These are phyloP conservation scores for Penicillium manginii DNA, from an alignment of 495 filamentous ascomycete species.

Conservation along the genomic window DNA sequence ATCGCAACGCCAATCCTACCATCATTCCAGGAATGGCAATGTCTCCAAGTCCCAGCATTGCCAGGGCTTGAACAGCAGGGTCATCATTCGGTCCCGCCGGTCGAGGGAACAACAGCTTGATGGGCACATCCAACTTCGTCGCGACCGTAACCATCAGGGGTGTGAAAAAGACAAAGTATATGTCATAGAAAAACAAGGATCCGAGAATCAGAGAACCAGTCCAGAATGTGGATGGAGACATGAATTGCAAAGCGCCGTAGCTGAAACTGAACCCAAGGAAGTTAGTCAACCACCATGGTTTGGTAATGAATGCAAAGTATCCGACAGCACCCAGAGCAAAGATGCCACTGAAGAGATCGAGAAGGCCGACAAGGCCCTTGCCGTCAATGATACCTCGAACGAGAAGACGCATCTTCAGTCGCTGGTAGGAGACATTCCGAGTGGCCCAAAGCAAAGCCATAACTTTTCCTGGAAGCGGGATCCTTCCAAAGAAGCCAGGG, in stretches of 20 bases:
- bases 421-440: slow-evolving; percentile 50
- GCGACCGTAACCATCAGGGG: slow-evolving; percentile 97
- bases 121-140: slow-evolving; percentile 85
- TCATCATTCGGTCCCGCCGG: slow-evolving; percentile 48
- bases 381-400: slow-evolving; percentile 46
- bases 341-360: slow-evolving; percentile 63
- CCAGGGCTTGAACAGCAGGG: slow-evolving; percentile 51
- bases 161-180: slow-evolving; percentile 97
- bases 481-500: slow-evolving; percentile 49
- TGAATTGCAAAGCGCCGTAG: slow-evolving; percentile 77
- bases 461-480: slow-evolving; percentile 43
- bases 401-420: slow-evolving; percentile 50
- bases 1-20: slow-evolving; percentile 83
- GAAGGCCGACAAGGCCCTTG: slow-evolving; percentile 52
- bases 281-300: slow-evolving; percentile 83
- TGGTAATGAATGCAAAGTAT: slow-evolving; percentile 71
- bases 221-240: slow-evolving; percentile 88
- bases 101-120: slow-evolving; percentile 87
- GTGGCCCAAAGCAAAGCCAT: slow-evolving; percentile 48
- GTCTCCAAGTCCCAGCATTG: slow-evolving; percentile 93
- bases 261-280: slow-evolving; percentile 84
- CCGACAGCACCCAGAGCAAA: slow-evolving; percentile 60
- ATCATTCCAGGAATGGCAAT: slow-evolving; percentile 94
- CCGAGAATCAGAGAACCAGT: slow-evolving; percentile 78
- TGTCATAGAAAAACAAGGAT: slow-evolving; percentile 91